Conservation (phyloP, 169 alveolate species). For the Theileria annulata region DNA sequence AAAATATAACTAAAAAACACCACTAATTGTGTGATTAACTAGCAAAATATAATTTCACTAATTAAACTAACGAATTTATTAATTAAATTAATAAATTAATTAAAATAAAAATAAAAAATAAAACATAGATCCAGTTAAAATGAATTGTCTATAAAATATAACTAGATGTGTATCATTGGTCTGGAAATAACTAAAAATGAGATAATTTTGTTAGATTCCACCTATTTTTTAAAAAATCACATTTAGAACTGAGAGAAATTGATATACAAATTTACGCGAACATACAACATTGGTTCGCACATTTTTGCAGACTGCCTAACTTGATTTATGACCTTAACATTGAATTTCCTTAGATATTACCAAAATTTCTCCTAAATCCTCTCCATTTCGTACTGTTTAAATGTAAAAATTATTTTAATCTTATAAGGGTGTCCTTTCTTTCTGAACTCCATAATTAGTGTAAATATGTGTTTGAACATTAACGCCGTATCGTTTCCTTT, state of each 20-base stretch:
- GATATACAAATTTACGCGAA: not conserved
- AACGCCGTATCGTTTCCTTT: not conserved
- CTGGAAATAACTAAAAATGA: not conserved
- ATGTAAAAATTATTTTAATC: not conserved
- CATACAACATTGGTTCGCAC: constrained; percentile 15
- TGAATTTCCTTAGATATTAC: not conserved
- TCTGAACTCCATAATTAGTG: not conserved
- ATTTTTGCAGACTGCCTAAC: not conserved
- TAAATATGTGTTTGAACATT: not conserved
- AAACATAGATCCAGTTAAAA: not conserved
- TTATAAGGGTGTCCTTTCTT: not conserved
- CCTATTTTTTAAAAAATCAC: not conserved
- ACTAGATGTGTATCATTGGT: not conserved
- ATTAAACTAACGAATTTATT: not conserved
- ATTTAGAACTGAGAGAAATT: not conserved
- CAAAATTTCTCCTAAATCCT: not conserved
- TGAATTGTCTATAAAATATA: not conserved
- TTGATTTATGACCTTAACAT: not conserved
- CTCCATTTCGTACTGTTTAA: not conserved
- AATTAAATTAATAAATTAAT: no score
- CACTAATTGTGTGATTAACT: not conserved
- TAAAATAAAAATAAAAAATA: no score
- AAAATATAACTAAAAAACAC: not conserved
- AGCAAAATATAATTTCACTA: not conserved
- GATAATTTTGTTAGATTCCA: not conserved